Conservation (phyloP, 225 moss, liverwort and hornwort genomes). For the Physcomitrellopsis africana region DNA sequence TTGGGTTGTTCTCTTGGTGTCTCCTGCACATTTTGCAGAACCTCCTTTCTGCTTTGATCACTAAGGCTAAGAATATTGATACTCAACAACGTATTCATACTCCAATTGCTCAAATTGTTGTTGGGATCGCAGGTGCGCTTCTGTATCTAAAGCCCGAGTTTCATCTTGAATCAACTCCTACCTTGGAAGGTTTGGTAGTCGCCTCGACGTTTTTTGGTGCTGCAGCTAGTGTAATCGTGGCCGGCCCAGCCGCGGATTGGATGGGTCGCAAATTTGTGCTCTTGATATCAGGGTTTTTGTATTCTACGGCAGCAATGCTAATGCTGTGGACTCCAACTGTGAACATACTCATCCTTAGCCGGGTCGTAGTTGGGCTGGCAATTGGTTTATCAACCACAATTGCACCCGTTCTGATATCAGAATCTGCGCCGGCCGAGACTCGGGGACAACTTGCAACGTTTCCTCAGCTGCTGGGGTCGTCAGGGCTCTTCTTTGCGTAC, state of each 20-base stretch:
- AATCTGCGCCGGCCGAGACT: constrained; percentile 87
- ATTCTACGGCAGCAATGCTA: constrained; percentile 56
- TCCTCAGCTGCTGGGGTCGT: constrained; percentile 88
- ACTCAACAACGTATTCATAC: too few species aligned
- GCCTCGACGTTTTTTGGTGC: constrained; percentile 89
- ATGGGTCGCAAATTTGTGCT: constrained; percentile 75
- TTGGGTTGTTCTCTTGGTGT: too few species aligned
- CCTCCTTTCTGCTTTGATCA: too few species aligned
- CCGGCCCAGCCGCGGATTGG: constrained; percentile 90
- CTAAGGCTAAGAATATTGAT: too few species aligned
- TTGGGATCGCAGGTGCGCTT: constrained; percentile 66
- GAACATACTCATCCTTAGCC: constrained; percentile 74
- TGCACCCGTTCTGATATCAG: constrained; percentile 89
- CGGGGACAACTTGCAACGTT: constrained; percentile 91
- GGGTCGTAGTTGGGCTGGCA: constrained; percentile 75
- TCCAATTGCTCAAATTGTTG: not conserved
- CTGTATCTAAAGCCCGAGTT: constrained; percentile 82
- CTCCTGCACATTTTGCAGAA: too few species aligned
- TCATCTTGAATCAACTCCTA: constrained; percentile 72
- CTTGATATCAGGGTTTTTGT: constrained; percentile 60
- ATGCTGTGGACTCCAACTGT: constrained; percentile 93
- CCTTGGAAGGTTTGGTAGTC: constrained; percentile 84
- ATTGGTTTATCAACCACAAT: constrained; percentile 88
- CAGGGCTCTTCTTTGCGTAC: constrained; percentile 87
- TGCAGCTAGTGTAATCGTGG: constrained; percentile 63